Base-by-base conservation (phyloP, 305 asterid genomes). In the Fraxinus latifolia region DNA sequence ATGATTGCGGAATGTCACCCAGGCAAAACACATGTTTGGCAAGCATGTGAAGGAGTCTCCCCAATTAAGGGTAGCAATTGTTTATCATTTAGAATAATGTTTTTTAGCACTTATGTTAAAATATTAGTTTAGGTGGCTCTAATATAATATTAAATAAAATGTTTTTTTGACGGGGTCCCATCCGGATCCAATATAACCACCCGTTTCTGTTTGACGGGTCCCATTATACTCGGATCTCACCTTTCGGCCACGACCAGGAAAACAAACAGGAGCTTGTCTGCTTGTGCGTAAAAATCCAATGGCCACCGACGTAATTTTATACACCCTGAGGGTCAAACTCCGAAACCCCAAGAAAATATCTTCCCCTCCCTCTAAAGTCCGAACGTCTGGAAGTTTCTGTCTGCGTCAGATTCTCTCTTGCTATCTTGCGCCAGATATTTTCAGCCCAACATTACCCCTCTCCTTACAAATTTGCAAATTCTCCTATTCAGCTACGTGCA, bases 351-450 rank as follows among this genome's bases (percentile, higher is more conserved):
- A 11, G 0, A 84, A 83, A 84, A 87, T 87, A 84, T 87, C 87
- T 87, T 62, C 60, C 1, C 7, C 60, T 4, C 60, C 60, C 15
- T 50, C 6, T 14, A 50, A 50, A 50, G 21, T 50, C 53, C 67
- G 8, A 37, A 36, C 77, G 74, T 86, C 85, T 84, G 76, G 87
- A 84, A 84, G 67, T 87, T 84, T 84, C 87, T 19, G 1, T 23
- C 72, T 5, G 78, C 76, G 27, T 32, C 55, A 47, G 72, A 73
- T 68, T 77, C 8, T n/a, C 42, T 23, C 31, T 47, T 77, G 75
- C 81, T 65, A 36, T 33, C 81, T 29, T 7, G 8, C 65, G 80
- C 50, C 14, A 81, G 89, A 89, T 87, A 87, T 89, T 89, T 85
- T 72, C 55, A 32, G 37, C 36, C 12, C 9, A 50, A 25, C 79